Conservation (phyloP, 1,139 yeast species). For the Sugiyamaella paludigena region DNA sequence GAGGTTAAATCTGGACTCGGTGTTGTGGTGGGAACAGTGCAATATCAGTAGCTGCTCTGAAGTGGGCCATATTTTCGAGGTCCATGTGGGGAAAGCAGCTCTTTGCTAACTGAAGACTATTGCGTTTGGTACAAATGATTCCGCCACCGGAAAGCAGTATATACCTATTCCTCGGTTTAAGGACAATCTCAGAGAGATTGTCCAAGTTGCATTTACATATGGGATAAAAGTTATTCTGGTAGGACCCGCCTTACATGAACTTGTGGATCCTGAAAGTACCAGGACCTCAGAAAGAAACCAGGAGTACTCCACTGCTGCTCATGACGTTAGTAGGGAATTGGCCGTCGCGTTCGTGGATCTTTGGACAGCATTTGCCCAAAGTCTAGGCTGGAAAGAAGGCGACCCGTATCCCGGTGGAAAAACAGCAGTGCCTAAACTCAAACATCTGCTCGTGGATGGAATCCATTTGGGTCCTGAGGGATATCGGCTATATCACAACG, state of each 20-base stretch:
- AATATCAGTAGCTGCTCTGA: background rate
- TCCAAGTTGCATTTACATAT: conserved; percentile 40
- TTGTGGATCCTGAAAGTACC: conserved; percentile 27
- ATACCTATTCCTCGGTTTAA: conserved; percentile 52
- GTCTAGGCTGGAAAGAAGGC: conserved; percentile 31
- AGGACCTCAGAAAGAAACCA: conserved; percentile 45
- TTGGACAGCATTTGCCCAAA: conserved; percentile 44
- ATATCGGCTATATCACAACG: conserved; percentile 42
- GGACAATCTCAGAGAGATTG: conserved; percentile 47
- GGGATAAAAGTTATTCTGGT: conserved; percentile 53
- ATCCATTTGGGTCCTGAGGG: conserved; percentile 65
- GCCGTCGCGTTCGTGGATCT: conserved; percentile 55
- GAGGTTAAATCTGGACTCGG: too few relatives aligned
- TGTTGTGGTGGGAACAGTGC: too few relatives aligned
- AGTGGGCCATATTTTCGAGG: too few relatives aligned
- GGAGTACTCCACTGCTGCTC: conserved; percentile 51
- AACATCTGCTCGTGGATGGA: conserved; percentile 52
- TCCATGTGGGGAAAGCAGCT: too few relatives aligned
- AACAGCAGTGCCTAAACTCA: conserved; percentile 25
- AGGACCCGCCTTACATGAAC: conserved; percentile 60
- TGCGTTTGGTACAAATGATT: conserved; percentile 79
- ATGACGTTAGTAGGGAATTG: conserved; percentile 45
- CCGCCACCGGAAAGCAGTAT: conserved; percentile 51
- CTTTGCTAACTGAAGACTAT: conserved; percentile 41
- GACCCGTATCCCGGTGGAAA: conserved; percentile 25